Evolutionary conservation across 495 filamentous ascomycete genomes (phyloP), one percentile per base, ranked within the genome.

Genomic region (Penicillium salamii): DNA sequence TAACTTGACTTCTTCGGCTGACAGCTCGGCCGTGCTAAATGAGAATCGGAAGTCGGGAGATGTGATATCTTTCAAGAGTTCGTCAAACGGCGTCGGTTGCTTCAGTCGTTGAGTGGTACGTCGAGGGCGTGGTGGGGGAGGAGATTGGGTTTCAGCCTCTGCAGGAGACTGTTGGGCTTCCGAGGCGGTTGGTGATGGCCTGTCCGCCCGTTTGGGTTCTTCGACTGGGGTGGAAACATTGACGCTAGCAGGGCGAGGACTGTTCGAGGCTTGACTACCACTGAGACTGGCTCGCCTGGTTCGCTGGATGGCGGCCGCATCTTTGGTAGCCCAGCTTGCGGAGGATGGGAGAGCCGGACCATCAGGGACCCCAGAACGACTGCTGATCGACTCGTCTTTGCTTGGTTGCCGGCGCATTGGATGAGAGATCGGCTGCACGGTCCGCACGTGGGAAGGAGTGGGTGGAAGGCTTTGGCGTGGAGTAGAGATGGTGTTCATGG

Each of bases 241-340:
- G 5, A 86, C 78, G 45, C 75, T 78, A 0, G 82, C 79, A 5
- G 85, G 78, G 18, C 84, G 84, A 34, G 93, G 92, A 62, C 92
- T 97, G 17, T 91, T 83, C 28, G 83, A 81, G 13, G 89, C 82
- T 46, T 84, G 82, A 57, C 87, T 95, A 5, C 87, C 88, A 21
- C 87, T 83, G 46, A 89, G 76, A 63, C 90, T 96, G 19, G 85
- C 78, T 29, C 86, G 78, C 46, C 87, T 78, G 54, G 87, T 87
- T 33, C 82, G 79, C 49, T 83, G 81, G 14, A 75, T 69, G 28
- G 87, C 82, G 4, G n/a, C n/a, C n/a, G 81, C 75, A 49, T 88
- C 86, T 54, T 88, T 90, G 39, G 79, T 82, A 5, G 91, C 93
- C 93, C 93, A 99, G 61, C 85, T 96, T 4, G 92, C 93, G 5